Base-by-base conservation (phyloP, 2,329 filamentous ascomycete genomes). In the Diaporthe helianthi region DNA sequence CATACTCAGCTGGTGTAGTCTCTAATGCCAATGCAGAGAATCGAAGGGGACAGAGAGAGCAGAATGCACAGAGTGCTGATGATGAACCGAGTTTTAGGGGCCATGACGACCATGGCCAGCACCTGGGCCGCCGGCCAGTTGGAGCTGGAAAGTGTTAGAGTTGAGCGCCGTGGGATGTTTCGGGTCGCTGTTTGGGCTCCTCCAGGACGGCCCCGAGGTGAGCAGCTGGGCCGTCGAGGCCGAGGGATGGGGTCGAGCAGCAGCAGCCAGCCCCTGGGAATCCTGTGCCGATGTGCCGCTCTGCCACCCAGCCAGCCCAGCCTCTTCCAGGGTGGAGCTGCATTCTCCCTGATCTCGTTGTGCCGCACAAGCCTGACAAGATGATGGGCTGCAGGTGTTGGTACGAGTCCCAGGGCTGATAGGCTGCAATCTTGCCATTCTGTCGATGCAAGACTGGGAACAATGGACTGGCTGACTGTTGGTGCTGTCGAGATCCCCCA, bases 201-300 rank as follows among this genome's bases (percentile, higher is more conserved):
- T 63, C 19, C 58, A 63, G 58, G 12, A 63, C 58, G 44, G 29
- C 15, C n/a, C 44, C 58, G 26, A 2, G 58, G 58, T 22, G 44
- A 49, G 29, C 0, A 24, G 24, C 49, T 49, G 58, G 58, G 58
- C 58, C 58, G 1, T 63, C 5, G 1, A 19, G 58, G 58, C 58
- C 44, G 58, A n/a, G 47, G 58, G 58, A 63, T 63, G 7, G 29
- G 58, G 58, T 44, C 58, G 19, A 24, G 3, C 13, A 22, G n/a
- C n/a, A n/a, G n/a, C n/a, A n/a, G n/a, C n/a, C n/a, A n/a, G 38
- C 58, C 54, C 29, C 19, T 36, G 12, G n/a, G 44, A 49, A n/a
- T 36, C 44, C 58, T 63, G 58, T 63, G 58, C 58, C 58, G n/a
- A 41, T 63, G 58, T 63, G 58, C 58, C 58, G n/a, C n/a, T 13